Base-by-base conservation (phyloP, 2,329 filamentous ascomycete genomes). In the Ophiostoma pallidulum region DNA sequence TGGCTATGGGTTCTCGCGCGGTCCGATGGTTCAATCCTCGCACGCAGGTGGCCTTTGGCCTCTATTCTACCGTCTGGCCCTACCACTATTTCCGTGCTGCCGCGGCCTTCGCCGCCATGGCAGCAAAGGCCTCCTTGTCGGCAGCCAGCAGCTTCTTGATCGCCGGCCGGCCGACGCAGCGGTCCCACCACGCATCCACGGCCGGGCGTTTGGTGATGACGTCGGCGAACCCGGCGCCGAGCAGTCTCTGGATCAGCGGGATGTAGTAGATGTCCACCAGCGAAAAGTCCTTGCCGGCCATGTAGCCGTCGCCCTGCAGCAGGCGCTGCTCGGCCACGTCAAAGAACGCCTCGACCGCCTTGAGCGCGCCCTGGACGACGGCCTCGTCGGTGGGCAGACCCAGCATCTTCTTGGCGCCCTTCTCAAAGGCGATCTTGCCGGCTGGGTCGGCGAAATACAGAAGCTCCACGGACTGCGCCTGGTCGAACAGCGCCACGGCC, bases 221-320 rank as follows among this genome's bases (percentile, higher is more conserved):
- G 45, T 69, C 62, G 53, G 57, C 60, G 26, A 65, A 64, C 14
- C 66, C 67, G 48, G 62, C 63, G 8, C 58, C 64, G 49, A 70
- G 64, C 50, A 72, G 62, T 52, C 66, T 66, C 48, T 63, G 62
- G 14, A 71, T 60, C 51, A 68, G 52, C 5, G 69, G 68, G 55
- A 72, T 66, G 52, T 73, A 72, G 59, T 67, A 68, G 53, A 73
- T 69, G 57, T 73, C 70, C 33, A 59, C 57, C 12, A 72, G 63
- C 28, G 64, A 66, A 52, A 70, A 72, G 10, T 62, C 49, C 4
- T 64, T 56, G 45, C 69, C 69, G 38, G 67, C 68, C 67, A 72
- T 70, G 56, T 69, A 72, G 14, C 64, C 58, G 28, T 57, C 62
- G 3, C 64, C 24, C n/a, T 63, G 59, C 49, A 72, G 58, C 26